Conservation (phyloP, 345 rosid species). For the Brassica juncea region DNA sequence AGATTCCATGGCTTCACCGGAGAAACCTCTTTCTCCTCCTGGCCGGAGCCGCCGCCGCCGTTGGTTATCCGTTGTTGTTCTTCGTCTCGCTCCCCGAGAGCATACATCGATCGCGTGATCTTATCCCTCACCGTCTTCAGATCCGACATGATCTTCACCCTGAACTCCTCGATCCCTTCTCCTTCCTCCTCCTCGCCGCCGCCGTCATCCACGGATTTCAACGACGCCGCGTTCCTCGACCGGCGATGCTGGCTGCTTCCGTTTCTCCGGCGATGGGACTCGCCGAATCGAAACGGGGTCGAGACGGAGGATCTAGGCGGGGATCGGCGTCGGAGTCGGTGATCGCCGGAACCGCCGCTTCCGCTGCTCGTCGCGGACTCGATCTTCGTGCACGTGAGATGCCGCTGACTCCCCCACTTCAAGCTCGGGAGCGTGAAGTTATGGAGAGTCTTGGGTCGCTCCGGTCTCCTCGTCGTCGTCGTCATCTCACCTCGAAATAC, state of each 20-base stretch:
- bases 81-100: slow-evolving; percentile 34
- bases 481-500: slow-evolving; percentile 43
- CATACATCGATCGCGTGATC: slow-evolving; percentile 49
- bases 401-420: slow-evolving; percentile 60
- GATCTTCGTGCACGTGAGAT: slow-evolving; percentile 60
- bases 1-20: slow-evolving; percentile 77
- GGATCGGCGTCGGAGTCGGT: slow-evolving; percentile 46
- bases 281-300: slow-evolving; percentile 27
- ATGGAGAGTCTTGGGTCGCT: slow-evolving; percentile 65
- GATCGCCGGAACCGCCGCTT: slow-evolving; percentile 26
- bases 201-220: slow-evolving; percentile 21
- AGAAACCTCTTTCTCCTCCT: slow-evolving; percentile 40
- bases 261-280: not conserved
- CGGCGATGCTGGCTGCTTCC: slow-evolving; percentile 5
- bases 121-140: slow-evolving; percentile 53
- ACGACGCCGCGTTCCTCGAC: slow-evolving; percentile 15
- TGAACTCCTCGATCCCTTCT: slow-evolving; percentile 73
- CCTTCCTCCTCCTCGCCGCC: slow-evolving; percentile 39
- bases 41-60: slow-evolving; percentile 8
- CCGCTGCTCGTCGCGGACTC: slow-evolving; percentile 20
- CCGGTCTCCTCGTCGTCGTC: slow-evolving; percentile 47
- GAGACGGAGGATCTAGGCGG: slow-evolving; percentile 29
- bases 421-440: slow-evolving; percentile 63
- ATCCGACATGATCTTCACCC: slow-evolving; percentile 62
- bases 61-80: slow-evolving; percentile 23